A percentile compares a stretch with the other conserved stretches of the same genome.
Evolutionary conservation across 345 rosid genomes (phyloP).

Genomic region (Ceriops zippeliana): DNA sequence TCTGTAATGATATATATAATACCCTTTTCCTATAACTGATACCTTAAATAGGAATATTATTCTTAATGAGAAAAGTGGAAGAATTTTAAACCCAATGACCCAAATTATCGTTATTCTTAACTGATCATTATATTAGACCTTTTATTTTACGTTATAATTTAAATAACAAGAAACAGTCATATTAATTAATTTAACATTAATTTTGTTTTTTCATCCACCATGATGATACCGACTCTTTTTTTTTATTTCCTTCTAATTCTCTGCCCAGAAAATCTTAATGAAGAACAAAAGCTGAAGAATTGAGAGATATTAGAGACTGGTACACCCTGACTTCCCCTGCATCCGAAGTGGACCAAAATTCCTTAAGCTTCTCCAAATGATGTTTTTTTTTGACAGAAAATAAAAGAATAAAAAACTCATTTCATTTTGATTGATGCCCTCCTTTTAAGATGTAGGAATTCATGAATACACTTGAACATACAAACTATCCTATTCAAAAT

Average conservation of each 20-base stretch:
- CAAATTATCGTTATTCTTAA: too few species aligned
- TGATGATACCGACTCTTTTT: background rate
- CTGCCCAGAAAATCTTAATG: background rate
- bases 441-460: background rate
- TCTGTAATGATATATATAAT: too few species aligned
- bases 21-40: too few species aligned
- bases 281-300: background rate
- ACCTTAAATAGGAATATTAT: too few species aligned
- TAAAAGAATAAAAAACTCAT: background rate
- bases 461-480: background rate
- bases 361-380: constrained; percentile 66
- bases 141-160: too few species aligned
- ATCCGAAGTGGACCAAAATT: constrained; percentile 69
- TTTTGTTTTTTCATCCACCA: background rate
- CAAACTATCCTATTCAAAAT: constrained; percentile 10
- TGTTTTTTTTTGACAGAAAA: constrained; percentile 14
- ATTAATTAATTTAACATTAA: too few species aligned
- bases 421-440: background rate
- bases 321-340: constrained; percentile 43
- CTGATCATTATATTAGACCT: too few species aligned
- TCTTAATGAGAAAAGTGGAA: too few species aligned
- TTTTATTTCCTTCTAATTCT: background rate
- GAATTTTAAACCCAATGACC: too few species aligned
- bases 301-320: background rate
- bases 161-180: too few species aligned